Evolutionary conservation across 257 asterid genomes (phyloP).

Genomic region (Salvia splendens): DNA sequence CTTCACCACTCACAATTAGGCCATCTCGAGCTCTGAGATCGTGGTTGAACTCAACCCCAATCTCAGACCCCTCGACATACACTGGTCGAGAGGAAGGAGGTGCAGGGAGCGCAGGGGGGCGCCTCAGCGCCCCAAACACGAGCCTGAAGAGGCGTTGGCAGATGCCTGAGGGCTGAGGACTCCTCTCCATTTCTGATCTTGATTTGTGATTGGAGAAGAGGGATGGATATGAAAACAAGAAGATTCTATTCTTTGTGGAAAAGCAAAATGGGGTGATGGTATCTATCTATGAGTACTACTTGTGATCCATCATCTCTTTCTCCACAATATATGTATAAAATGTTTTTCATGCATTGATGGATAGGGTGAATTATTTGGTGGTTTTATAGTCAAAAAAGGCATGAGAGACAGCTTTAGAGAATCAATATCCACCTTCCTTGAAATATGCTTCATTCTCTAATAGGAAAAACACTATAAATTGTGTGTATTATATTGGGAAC

Average conservation of each 20-base stretch:
- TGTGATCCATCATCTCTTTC: neutral
- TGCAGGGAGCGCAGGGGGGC: slow-evolving; percentile 8
- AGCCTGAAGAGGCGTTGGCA: slow-evolving; percentile 47
- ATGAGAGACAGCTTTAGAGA: slow-evolving; percentile 31
- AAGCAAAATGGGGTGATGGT: slow-evolving; percentile 32
- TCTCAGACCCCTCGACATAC: slow-evolving; percentile 33
- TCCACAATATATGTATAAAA: neutral
- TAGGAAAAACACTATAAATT: slow-evolving; percentile 13
- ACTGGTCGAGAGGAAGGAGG: slow-evolving; percentile 23
- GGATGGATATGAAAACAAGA: slow-evolving; percentile 17
- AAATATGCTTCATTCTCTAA: slow-evolving; percentile 41
- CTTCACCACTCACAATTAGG: slow-evolving; percentile 17
- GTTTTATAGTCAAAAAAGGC: slow-evolving; percentile 36
- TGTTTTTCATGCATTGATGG: slow-evolving; percentile 20
- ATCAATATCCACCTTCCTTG: slow-evolving; percentile 35
- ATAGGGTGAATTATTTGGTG: slow-evolving; percentile 12
- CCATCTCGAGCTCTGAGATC: slow-evolving; percentile 18
- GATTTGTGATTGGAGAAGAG: neutral
- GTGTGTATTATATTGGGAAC: too few species aligned
- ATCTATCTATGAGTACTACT: neutral
- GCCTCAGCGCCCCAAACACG: slow-evolving; percentile 32
- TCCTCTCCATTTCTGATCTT: slow-evolving; percentile 31
- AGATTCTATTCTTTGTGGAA: slow-evolving; percentile 42
- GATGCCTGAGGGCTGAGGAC: slow-evolving; percentile 36
- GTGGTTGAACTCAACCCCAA: slow-evolving; percentile 41